Evolutionary conservation across 1,284 basidiomycete species (phyloP), one percentile per base, ranked within the genome.

Genomic region (Pseudozyma thailandica): DNA sequence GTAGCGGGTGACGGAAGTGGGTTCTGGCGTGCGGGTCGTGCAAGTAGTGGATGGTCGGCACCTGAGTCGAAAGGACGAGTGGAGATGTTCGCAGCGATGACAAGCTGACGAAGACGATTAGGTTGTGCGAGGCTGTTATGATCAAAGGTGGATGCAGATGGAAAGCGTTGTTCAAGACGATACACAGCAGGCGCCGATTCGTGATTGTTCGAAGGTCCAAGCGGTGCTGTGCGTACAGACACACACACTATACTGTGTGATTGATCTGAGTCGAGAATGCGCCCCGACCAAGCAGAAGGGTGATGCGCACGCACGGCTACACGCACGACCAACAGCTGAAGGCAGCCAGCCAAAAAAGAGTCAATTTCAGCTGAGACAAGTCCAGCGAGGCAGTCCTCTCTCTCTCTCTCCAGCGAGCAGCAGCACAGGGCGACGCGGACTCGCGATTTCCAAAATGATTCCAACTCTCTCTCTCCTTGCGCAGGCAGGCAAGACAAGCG

Each of bases 161-260:
- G 43, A 18, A 33, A 39, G 18, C 30, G 20, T n/a, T 10, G 41
- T 27, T 44, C 26, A 26, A 50, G 33, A 50, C 18, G 16, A 30
- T 9, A n/a, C 3, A 27, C 6, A 25, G 6, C 15, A 21, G 23
- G 21, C 26, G 39, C 10, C 39, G 5, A 39, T 39, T 12, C 25
- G 31, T 25, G 50, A 30, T 28, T 38, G 44, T 33, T 43, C 39
- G 39, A 60, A 58, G 50, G 45, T 59, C 58, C 33, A 61, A 59
- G 51, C 50, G 51, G 27, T 18, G 43, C 39, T 4, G 37, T 38
- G 23, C 33, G 37, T 31, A 48, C 31, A 45, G 26, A 50, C 26
- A n/a, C 48, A 28, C 39, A 45, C 52, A 35, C 44, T n/a, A n/a
- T n/a, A n/a, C n/a, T n/a, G n/a, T n/a, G n/a, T n/a, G n/a, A n/a